phyloP scores from a whole-genome alignment of 2,329 filamentous ascomycete genomes.

The Xylaria sp. region DNA sequence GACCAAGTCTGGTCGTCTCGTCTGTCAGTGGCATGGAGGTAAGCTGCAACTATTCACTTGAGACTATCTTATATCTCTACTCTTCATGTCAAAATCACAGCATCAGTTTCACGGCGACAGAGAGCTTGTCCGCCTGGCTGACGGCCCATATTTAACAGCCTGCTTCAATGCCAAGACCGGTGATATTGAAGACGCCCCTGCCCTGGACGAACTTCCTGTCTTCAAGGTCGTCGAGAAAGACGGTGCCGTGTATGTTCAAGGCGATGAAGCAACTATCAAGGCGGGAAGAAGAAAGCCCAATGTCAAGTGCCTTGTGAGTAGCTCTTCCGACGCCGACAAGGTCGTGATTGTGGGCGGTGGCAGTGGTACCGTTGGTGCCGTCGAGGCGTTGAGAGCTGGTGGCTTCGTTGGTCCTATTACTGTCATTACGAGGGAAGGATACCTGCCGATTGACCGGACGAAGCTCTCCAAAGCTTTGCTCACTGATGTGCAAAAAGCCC shows the following conservation, averaged over 20 bases:
- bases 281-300: constrained; percentile 67
- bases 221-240: constrained; percentile 79
- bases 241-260: constrained; percentile 77
- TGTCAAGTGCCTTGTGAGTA: constrained; percentile 58
- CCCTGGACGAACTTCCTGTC: constrained; percentile 75
- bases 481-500: constrained; percentile 71
- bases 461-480: constrained; percentile 94
- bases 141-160: constrained; percentile 45
- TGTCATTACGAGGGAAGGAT: constrained; percentile 76
- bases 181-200: constrained; percentile 92
- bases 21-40: constrained; percentile 97
- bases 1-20: constrained; percentile 73
- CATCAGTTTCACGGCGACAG: neutral
- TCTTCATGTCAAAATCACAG: neutral
- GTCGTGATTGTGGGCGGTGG: constrained; percentile 87
- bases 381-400: constrained; percentile 76
- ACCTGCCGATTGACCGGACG: constrained; percentile 84
- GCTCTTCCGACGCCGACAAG: constrained; percentile 50
- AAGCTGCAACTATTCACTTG: constrained; percentile 27
- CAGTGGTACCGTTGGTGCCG: constrained; percentile 72
- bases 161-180: constrained; percentile 89
- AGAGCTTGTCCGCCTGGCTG: constrained; percentile 8
- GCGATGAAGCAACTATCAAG: constrained; percentile 74
- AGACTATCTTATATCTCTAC: neutral
- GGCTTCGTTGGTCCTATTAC: constrained; percentile 78